These are phyloP conservation scores for Claviceps fusiformis DNA, from an alignment of 2,329 filamentous ascomycete genomes.

Conservation along the genomic window DNA sequence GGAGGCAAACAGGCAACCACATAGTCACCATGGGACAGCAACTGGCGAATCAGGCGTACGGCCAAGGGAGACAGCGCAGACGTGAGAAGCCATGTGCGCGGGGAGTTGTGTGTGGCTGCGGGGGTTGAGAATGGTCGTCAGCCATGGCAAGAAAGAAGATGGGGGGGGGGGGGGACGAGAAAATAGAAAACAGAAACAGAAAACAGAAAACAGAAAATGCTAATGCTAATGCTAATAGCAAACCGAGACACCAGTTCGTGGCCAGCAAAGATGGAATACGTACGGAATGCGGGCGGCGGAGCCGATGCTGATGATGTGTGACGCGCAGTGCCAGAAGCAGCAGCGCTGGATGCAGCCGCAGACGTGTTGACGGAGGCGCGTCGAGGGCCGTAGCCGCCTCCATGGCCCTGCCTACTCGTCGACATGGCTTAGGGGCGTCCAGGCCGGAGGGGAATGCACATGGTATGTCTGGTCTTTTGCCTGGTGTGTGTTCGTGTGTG, in stretches of 20 bases:
- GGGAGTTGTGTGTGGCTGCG: conserved; percentile 53
- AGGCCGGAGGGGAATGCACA: background rate
- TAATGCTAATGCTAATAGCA: too few relatives aligned
- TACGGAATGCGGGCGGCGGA: conserved; percentile 39
- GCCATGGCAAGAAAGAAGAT: conserved; percentile 11
- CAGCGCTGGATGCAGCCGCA: background rate
- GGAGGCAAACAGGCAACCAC: conserved; percentile 75
- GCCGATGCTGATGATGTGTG: conserved; percentile 17
- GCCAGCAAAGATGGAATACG: conserved; percentile 11
- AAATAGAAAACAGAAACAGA: conserved; percentile 1
- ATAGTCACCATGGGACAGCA: conserved; percentile 84
- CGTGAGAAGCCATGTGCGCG: conserved; percentile 87
- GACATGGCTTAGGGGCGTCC: background rate
- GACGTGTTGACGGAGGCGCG: background rate
- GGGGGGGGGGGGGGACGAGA: too few relatives aligned
- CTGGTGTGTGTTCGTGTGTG: too few relatives aligned
- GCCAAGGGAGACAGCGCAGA: conserved; percentile 74
- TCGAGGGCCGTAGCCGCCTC: background rate
- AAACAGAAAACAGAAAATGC: too few relatives aligned
- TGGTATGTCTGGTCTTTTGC: too few relatives aligned
- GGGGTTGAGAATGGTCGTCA: conserved; percentile 16
- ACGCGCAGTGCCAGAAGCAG: conserved; percentile 2
- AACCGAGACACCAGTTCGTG: background rate
- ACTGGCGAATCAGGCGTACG: conserved; percentile 65
- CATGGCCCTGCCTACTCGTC: background rate